These are phyloP conservation scores for Paramecium octaurelia DNA, from an alignment of 73 alveolate species.

Conservation along the genomic window DNA sequence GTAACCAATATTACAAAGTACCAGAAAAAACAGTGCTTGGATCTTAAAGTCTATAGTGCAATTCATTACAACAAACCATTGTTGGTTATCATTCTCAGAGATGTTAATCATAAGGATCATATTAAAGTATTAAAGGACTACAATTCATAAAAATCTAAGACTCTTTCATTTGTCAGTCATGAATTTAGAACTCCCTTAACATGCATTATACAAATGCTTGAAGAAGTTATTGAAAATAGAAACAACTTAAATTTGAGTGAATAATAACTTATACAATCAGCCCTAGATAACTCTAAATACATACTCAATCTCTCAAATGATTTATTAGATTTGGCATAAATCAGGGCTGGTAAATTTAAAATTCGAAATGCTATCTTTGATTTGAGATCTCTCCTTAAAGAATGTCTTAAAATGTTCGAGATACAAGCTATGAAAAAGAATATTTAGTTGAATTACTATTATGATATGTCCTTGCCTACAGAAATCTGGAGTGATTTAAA, in stretches of 20 bases:
- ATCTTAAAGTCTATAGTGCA: conserved; percentile 26
- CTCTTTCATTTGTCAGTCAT: conserved; percentile 63
- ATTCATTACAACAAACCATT: background rate
- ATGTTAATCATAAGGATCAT: conserved; percentile 54
- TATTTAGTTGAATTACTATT: conserved; percentile 9
- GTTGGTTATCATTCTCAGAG: conserved; percentile 30
- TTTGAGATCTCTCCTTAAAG: background rate
- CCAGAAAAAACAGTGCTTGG: background rate
- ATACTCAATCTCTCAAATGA: conserved; percentile 57
- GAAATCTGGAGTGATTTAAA: conserved; percentile 46
- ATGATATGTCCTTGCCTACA: conserved; percentile 1
- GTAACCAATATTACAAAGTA: background rate
- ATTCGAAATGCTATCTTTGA: background rate
- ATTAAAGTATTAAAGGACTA: conserved; percentile 48
- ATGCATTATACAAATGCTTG: conserved; percentile 49
- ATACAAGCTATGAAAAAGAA: conserved; percentile 13
- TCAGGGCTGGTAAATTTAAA: conserved; percentile 47
- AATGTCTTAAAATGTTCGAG: conserved; percentile 16
- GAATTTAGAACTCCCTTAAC: conserved; percentile 63
- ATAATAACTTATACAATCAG: background rate
- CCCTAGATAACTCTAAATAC: conserved; percentile 57
- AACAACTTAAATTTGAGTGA: background rate
- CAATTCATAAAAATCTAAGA: conserved; percentile 45
- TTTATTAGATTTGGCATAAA: conserved; percentile 53
- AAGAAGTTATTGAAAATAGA: conserved; percentile 7